Evolutionary conservation across 176 grass and related monocot species (phyloP).

Genomic region (Zizania latifolia): DNA sequence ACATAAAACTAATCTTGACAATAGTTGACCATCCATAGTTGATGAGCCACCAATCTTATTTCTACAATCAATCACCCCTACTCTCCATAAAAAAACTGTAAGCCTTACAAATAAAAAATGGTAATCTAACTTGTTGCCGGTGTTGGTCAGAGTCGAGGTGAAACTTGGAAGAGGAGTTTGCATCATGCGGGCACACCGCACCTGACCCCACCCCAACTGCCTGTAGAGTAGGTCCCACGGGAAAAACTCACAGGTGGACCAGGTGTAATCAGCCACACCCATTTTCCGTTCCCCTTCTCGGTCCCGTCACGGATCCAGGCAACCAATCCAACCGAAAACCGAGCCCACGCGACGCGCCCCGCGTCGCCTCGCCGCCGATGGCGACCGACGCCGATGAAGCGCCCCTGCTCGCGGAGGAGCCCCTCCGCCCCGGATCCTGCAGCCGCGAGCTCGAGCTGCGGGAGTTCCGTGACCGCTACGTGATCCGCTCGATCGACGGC

Average conservation of each 20-base stretch:
- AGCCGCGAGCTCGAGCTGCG: constrained; percentile 69
- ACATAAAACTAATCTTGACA: too few species aligned
- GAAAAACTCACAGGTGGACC: constrained; percentile 15
- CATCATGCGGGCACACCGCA: not conserved
- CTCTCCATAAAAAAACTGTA: too few species aligned
- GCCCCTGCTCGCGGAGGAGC: constrained; percentile 47
- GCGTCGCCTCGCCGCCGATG: constrained; percentile 29
- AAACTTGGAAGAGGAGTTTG: too few species aligned
- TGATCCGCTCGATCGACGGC: constrained; percentile 60
- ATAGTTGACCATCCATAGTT: too few species aligned
- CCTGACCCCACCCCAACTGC: not conserved
- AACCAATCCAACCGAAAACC: not conserved
- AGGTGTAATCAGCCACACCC: constrained; percentile 23
- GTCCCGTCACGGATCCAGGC: constrained; percentile 17
- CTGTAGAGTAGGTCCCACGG: too few species aligned
- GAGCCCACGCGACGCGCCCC: not conserved
- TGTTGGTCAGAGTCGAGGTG: too few species aligned
- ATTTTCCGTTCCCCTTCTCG: not conserved
- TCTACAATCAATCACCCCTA: too few species aligned
- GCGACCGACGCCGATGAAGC: constrained; percentile 40
- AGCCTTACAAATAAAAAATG: too few species aligned
- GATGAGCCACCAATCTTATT: too few species aligned
- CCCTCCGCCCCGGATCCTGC: constrained; percentile 34
- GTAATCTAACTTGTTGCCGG: too few species aligned
- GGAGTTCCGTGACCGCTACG: constrained; percentile 81